A percentile compares a stretch with the other conserved stretches of the same genome.
phyloP scores from a whole-genome alignment of 108 stramenopile genomes.

The Stephanodiscus minutulus region DNA sequence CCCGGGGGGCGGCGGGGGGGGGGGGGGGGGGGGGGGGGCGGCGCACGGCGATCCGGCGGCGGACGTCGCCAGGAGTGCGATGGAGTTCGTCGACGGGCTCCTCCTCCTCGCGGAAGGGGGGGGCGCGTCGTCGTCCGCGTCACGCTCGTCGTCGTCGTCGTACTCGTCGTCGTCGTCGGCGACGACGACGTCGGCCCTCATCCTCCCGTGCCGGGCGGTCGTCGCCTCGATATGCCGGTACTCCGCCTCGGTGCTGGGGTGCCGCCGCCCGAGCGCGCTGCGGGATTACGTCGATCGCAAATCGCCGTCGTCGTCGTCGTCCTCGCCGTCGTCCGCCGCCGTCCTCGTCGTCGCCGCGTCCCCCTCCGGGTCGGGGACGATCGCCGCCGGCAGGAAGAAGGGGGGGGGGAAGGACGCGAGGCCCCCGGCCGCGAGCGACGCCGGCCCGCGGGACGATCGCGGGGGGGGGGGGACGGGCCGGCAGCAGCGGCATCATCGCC shows the following conservation, averaged over 20 bases:
- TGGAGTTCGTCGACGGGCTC: constrained; percentile 22
- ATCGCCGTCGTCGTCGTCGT: neutral
- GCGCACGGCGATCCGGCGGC: constrained; percentile 37
- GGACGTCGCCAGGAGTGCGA: constrained; percentile 29
- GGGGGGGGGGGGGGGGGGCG: constrained; percentile 1
- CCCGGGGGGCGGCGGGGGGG: too few relatives aligned
- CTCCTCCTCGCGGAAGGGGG: neutral
- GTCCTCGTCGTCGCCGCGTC: neutral
- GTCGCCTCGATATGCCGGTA: neutral
- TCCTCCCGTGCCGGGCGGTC: neutral
- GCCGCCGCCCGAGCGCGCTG: neutral
- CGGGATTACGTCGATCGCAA: neutral
- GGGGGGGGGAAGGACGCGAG: neutral
- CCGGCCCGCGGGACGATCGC: too few relatives aligned
- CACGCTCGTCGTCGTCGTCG: too few relatives aligned
- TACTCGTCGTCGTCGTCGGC: neutral
- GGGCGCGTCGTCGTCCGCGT: neutral
- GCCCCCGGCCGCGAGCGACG: neutral
- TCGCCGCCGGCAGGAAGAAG: neutral
- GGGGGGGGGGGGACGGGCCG: neutral
- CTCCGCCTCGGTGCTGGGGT: neutral
- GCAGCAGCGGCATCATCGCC: constrained; percentile 5
- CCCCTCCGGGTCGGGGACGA: constrained; percentile 4
- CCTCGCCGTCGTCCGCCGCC: neutral
- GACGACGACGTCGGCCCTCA: neutral